These are phyloP conservation scores for Micractinium conductrix DNA, from an alignment of 139 green algal species.

Conservation along the genomic window DNA sequence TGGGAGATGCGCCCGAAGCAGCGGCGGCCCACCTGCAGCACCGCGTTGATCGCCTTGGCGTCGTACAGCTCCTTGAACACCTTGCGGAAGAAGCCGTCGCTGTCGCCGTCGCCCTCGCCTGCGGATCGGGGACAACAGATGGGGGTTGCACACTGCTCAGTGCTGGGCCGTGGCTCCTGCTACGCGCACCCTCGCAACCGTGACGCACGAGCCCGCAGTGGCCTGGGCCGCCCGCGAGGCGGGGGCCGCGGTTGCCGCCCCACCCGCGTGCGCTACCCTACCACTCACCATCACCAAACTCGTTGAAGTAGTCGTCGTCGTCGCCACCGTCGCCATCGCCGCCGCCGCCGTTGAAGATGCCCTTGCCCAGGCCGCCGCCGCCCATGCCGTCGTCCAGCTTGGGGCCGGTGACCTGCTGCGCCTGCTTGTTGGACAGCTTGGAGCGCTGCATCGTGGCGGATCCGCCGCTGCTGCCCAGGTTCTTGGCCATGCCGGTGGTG, in stretches of 20 bases:
- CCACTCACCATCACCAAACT: conserved; percentile 70
- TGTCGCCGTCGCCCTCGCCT: conserved; percentile 80
- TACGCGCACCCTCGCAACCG: too few relatives aligned
- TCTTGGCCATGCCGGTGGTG: conserved; percentile 58
- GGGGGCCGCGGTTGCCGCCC: too few relatives aligned
- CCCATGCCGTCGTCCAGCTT: conserved; percentile 84
- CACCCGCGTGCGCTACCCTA: too few relatives aligned
- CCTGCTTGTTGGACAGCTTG: conserved; percentile 64
- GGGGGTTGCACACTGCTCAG: too few relatives aligned
- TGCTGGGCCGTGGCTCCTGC: too few relatives aligned
- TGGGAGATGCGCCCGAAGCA: too few relatives aligned
- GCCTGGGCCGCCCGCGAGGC: too few relatives aligned
- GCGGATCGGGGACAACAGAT: too few relatives aligned
- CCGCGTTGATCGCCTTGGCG: conserved; percentile 82
- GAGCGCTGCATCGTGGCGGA: conserved; percentile 62
- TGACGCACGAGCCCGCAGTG: too few relatives aligned
- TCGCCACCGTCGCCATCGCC: conserved; percentile 86
- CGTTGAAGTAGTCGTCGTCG: conserved; percentile 94
- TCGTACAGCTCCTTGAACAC: conserved; percentile 91
- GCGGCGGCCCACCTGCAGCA: conserved; percentile 63
- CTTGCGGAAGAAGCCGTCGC: conserved; percentile 78
- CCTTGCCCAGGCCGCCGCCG: conserved; percentile 86
- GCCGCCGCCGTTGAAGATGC: conserved; percentile 90
- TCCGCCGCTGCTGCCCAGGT: conserved; percentile 48
- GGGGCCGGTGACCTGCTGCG: conserved; percentile 43